A percentile compares a stretch with the other conserved stretches of the same genome.
Evolutionary conservation across 768 basidiomycete genomes (phyloP).

Genomic region (Leccinum ochraceum): DNA sequence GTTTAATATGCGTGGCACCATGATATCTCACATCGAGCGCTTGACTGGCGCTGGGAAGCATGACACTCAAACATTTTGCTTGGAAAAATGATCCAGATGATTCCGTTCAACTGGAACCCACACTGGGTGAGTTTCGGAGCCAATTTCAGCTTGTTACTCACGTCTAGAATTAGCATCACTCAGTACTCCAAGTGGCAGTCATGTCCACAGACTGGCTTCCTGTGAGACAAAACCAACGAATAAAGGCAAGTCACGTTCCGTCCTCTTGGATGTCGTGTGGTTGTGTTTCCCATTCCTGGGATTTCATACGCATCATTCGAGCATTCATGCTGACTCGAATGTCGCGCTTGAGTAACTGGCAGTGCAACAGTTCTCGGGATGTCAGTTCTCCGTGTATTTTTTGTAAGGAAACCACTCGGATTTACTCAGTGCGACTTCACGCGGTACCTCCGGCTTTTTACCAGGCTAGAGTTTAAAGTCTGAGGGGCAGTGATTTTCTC

Average conservation of each 20-base stretch:
- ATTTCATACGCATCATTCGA: neutral
- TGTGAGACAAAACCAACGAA: conserved; percentile 14
- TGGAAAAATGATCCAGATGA: neutral
- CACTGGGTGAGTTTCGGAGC: neutral
- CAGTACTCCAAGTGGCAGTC: neutral
- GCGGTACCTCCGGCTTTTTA: neutral
- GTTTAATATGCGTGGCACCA: neutral
- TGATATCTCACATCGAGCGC: too few species aligned
- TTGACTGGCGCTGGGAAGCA: too few species aligned
- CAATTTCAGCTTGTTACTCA: neutral
- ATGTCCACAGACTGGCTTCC: conserved; percentile 3
- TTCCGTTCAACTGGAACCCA: neutral
- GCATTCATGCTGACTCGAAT: neutral
- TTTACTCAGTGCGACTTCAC: neutral
- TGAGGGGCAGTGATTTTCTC: neutral
- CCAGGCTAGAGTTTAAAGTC: conserved; percentile 7
- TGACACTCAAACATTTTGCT: neutral
- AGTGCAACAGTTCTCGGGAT: neutral
- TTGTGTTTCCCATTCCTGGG: conserved; percentile 12
- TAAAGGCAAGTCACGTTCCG: neutral
- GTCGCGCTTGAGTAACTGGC: neutral
- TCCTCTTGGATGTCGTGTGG: neutral
- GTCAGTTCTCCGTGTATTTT: neutral
- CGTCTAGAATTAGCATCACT: neutral
- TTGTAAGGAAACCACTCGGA: neutral